Conservation (phyloP, 129 eudicot genomes). For the Lactuca saligna region DNA sequence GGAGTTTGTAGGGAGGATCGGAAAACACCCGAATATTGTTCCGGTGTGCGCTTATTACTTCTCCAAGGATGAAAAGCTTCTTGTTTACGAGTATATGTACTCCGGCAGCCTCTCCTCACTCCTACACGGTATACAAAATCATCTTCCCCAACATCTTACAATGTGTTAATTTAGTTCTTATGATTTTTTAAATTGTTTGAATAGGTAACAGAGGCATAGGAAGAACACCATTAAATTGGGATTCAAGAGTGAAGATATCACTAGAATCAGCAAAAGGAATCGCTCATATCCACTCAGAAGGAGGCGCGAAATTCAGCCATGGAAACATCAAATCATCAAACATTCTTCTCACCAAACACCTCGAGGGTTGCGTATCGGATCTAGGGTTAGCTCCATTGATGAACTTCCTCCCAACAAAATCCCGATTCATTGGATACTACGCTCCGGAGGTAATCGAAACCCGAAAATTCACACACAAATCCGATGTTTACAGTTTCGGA, state of each 20-base stretch:
- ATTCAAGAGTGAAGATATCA: conserved; percentile 60
- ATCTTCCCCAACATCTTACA: too few relatives aligned
- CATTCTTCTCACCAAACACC: conserved; percentile 59
- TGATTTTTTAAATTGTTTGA: neutral
- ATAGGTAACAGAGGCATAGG: conserved; percentile 69
- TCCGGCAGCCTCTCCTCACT: conserved; percentile 74
- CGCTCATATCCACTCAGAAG: conserved; percentile 67
- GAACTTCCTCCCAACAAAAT: conserved; percentile 40
- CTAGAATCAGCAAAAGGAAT: conserved; percentile 76
- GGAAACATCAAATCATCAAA: conserved; percentile 95
- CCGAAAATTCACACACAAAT: conserved; percentile 61
- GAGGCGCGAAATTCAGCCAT: conserved; percentile 56
- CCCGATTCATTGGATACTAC: conserved; percentile 59
- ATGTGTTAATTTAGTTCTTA: neutral
- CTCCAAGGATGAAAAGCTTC: conserved; percentile 96
- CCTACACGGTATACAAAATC: conserved; percentile 62
- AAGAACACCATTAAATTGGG: conserved; percentile 76
- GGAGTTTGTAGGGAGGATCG: conserved; percentile 61
- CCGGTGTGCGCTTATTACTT: conserved; percentile 74
- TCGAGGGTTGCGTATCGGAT: conserved; percentile 62
- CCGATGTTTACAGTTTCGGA: conserved; percentile 94
- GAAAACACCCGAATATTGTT: conserved; percentile 69
- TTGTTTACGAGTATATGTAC: conserved; percentile 75
- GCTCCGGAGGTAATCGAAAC: conserved; percentile 87
- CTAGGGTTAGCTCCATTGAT: conserved; percentile 67